Percentiles rank a stretch among this genome's conserved stretches.
Evolutionary conservation across 73 alveolate species (phyloP).

Genomic region (Breviolum minutum): DNA sequence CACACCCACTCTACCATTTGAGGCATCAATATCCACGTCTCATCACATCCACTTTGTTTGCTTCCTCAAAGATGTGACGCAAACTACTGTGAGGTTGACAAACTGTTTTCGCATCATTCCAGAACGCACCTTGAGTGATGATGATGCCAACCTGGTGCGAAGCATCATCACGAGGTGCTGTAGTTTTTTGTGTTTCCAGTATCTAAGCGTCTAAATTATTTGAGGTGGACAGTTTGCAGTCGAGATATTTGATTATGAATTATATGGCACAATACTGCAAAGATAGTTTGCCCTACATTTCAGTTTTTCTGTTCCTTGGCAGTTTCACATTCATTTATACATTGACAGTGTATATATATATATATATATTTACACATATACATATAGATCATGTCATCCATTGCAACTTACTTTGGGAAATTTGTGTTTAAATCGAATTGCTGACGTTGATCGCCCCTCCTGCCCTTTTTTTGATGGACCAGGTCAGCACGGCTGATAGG

Average conservation of each 20-base stretch:
- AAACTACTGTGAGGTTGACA: not conserved
- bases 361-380: not conserved
- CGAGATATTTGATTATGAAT: not conserved
- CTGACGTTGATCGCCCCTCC: too few relatives aligned
- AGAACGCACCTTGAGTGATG: conserved; percentile 12
- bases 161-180: conserved; percentile 49
- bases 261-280: not conserved
- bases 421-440: not conserved
- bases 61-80: too few relatives aligned
- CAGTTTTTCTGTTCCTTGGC: too few relatives aligned
- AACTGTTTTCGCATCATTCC: conserved; percentile 93
- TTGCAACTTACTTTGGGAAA: too few relatives aligned
- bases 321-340: too few relatives aligned
- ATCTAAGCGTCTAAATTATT: too few relatives aligned
- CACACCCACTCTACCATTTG: too few relatives aligned
- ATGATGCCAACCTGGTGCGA: conserved; percentile 78
- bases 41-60: too few relatives aligned
- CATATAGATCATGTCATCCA: not conserved
- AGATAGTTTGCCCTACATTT: too few relatives aligned
- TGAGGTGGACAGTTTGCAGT: not conserved
- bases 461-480: not conserved
- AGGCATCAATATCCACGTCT: too few relatives aligned
- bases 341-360: too few relatives aligned
- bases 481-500: conserved; percentile 48
- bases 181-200: not conserved